A percentile compares a stretch with the other conserved stretches of the same genome.
Evolutionary conservation across 2,329 filamentous ascomycete genomes (phyloP).

Genomic region (Gyromitra esculenta): DNA sequence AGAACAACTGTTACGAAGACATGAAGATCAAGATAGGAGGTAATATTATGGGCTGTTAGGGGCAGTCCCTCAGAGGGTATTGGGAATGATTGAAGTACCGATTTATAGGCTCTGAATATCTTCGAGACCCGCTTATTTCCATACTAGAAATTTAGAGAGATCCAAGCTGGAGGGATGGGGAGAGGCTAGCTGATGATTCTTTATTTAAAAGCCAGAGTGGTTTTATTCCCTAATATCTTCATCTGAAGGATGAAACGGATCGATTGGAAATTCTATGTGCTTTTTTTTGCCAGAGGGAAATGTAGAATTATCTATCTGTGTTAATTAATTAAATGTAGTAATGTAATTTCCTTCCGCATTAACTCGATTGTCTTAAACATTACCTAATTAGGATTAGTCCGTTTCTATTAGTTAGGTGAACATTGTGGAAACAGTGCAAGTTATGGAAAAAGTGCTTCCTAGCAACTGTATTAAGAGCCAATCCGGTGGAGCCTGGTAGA

Average conservation of each 20-base stretch:
- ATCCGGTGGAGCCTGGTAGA: background rate
- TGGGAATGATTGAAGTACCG: background rate
- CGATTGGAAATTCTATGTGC: too few relatives aligned
- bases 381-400: background rate
- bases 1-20: constrained; percentile 5
- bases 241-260: background rate
- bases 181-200: background rate
- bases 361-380: background rate
- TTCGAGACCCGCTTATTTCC: background rate
- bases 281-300: background rate
- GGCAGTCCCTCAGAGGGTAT: background rate
- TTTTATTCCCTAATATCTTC: background rate
- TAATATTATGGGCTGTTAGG: background rate
- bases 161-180: background rate
- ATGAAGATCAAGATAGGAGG: constrained; percentile 4
- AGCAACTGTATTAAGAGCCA: background rate
- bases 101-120: background rate
- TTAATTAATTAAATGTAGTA: background rate
- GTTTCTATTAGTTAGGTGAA: background rate
- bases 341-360: background rate
- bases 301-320: background rate
- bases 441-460: background rate
- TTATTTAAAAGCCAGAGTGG: background rate
- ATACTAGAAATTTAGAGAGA: background rate
- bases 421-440: background rate